Base-by-base conservation (phyloP, 164 flowering plant species). In the Magnolia changhungtana region DNA sequence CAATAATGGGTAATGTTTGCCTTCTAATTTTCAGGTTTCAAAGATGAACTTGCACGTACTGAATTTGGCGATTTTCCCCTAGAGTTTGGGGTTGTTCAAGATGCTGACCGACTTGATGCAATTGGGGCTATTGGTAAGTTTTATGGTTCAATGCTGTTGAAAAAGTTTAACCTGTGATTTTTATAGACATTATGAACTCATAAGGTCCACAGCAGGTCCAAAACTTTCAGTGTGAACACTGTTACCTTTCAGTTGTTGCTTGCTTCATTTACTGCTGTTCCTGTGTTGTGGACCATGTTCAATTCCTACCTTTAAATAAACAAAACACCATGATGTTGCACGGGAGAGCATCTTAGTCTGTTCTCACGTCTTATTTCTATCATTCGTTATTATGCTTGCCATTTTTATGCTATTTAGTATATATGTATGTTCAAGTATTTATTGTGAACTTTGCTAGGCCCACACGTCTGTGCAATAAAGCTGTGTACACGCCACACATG, bases 71-170 rank as follows among this genome's bases (percentile, higher is more conserved):
- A 16, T 24, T 65, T 21, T 7, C 18, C 10, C 21, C n/a, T 29
- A 10, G 69, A 74, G 69, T 74, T 74, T 66, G 71, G 69, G 21
- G 90, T 91, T 29, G 97, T 94, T 68, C 97, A 94, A 88, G 98
- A 94, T 91, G 98, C 98, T 81, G 97, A 94, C 78, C 92, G 96
- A 50, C 94, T 94, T 78, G 98, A 94, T 84, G 97, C 98, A 63
- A 95, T 95, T 81, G 98, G 97, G 69, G 97, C 98, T 19, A 89
- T 91, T 73, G 97, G 98, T 95, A 88, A 82, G 19, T 71, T 29
- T 71, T 31, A 20, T 49, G 21, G 14, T 49, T 50, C 49, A 11
- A 18, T 11, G 45, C 7, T 37, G 45, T 37, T 37, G 45, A 37
- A 5, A 37, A 37, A 37, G 7, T 37, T 37, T 37, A 37, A 37